phyloP scores from a whole-genome alignment of 176 grass and related monocot species.

The Zizania latifolia region DNA sequence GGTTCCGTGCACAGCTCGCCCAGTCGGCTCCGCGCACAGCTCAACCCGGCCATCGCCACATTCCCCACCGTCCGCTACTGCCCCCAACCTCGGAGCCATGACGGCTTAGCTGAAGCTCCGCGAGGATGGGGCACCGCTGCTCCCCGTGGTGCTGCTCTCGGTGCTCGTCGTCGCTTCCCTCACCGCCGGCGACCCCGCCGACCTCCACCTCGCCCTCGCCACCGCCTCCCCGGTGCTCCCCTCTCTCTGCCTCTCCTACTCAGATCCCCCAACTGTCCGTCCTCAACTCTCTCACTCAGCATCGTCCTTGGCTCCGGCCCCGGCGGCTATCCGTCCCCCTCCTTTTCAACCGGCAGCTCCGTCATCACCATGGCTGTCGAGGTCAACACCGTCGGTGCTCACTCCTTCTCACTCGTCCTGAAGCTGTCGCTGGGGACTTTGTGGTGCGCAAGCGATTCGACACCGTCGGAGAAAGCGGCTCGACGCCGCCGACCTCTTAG shows the following conservation, averaged over 20 bases:
- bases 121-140: constrained; percentile 9
- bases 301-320: constrained; percentile 20
- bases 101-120: constrained; percentile 21
- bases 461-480: no score
- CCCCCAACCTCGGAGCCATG: background rate
- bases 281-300: background rate
- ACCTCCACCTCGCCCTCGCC: constrained; percentile 18
- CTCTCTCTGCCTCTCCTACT: background rate
- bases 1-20: no score
- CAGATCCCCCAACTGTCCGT: background rate
- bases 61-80: no score
- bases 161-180: background rate
- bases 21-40: no score
- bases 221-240: background rate
- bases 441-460: no score
- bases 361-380: no score
- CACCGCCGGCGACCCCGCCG: background rate
- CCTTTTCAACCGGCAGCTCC: background rate
- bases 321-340: background rate
- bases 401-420: no score
- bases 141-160: background rate
- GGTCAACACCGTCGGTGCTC: no score
- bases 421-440: no score
- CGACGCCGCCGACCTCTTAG: no score
- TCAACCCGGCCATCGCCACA: no score